Evolutionary conservation across 2,329 filamentous ascomycete genomes (phyloP).

Genomic region (Sarocladium kiliense): DNA sequence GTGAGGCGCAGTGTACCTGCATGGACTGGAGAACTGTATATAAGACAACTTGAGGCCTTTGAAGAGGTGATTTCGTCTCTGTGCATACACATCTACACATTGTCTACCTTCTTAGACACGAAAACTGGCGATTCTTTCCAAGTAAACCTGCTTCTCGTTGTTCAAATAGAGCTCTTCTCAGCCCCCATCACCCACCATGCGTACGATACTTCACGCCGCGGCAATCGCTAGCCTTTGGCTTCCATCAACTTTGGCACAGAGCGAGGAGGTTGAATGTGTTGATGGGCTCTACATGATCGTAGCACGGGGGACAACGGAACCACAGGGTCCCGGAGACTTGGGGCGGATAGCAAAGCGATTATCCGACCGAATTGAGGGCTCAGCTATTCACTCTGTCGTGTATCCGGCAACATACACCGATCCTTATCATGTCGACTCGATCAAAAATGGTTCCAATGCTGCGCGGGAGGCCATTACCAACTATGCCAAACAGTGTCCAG

Average conservation of each 20-base stretch:
- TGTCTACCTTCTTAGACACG: too few relatives aligned
- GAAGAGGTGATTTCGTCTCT: too few relatives aligned
- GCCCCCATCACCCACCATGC: too few relatives aligned
- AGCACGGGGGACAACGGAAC: conserved; percentile 32
- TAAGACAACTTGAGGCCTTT: too few relatives aligned
- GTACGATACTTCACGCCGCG: not conserved
- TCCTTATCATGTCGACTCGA: conserved; percentile 28
- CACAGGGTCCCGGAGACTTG: conserved; percentile 26
- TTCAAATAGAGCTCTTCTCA: too few relatives aligned
- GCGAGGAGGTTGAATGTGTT: conserved; percentile 18
- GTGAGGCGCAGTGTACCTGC: too few relatives aligned
- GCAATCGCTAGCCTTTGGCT: not conserved
- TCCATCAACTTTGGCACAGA: not conserved
- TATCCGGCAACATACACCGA: conserved; percentile 33
- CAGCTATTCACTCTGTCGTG: conserved; percentile 26
- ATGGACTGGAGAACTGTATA: too few relatives aligned
- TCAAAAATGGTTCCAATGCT: conserved; percentile 23
- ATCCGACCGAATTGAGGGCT: conserved; percentile 25
- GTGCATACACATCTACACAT: too few relatives aligned
- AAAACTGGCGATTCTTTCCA: too few relatives aligned
- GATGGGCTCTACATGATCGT: conserved; percentile 34
- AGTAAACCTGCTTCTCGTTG: too few relatives aligned
- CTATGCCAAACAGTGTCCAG: conserved; percentile 30
- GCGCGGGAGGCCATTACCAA: conserved; percentile 24
- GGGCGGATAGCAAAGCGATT: conserved; percentile 27